A percentile compares a stretch with the other conserved stretches of the same genome.
Evolutionary conservation across 345 rosid genomes (phyloP).

Genomic region (Orychophragmus violaceus): DNA sequence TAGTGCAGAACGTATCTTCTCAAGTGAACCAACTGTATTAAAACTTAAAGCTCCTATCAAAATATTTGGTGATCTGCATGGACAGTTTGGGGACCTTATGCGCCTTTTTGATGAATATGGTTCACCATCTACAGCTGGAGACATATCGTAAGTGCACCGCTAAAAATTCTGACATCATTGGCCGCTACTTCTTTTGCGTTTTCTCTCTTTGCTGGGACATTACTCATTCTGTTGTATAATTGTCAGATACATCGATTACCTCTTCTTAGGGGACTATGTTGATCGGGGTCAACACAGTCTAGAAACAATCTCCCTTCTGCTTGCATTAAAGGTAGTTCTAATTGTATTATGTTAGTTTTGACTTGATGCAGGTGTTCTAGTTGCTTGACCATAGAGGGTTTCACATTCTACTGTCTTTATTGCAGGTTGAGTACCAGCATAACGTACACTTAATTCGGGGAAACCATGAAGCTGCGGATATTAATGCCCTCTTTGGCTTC

Average conservation of each 20-base stretch:
- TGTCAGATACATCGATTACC: conserved; percentile 87
- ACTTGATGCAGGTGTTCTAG: conserved; percentile 1
- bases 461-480: conserved; percentile 96
- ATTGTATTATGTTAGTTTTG: conserved; percentile 3
- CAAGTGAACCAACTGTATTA: conserved; percentile 77
- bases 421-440: conserved; percentile 76
- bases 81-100: conserved; percentile 96
- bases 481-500: conserved; percentile 94
- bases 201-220: conserved; percentile 1
- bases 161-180: conserved; percentile 1
- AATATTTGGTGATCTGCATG: conserved; percentile 93
- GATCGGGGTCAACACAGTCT: conserved; percentile 95
- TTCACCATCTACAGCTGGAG: conserved; percentile 93
- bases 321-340: conserved; percentile 70
- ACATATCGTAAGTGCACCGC: conserved; percentile 65
- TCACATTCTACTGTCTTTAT: conserved; percentile 16
- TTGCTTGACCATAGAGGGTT: conserved; percentile 8
- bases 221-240: conserved; percentile 17
- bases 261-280: conserved; percentile 94
- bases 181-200: background rate
- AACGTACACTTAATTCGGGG: conserved; percentile 92
- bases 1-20: conserved; percentile 74
- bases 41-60: conserved; percentile 84
- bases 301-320: conserved; percentile 80
- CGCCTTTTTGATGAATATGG: conserved; percentile 96